Evolutionary conservation across 345 rosid species (phyloP), one percentile per base, ranked within the genome.

Genomic region (Populus simonii): DNA sequence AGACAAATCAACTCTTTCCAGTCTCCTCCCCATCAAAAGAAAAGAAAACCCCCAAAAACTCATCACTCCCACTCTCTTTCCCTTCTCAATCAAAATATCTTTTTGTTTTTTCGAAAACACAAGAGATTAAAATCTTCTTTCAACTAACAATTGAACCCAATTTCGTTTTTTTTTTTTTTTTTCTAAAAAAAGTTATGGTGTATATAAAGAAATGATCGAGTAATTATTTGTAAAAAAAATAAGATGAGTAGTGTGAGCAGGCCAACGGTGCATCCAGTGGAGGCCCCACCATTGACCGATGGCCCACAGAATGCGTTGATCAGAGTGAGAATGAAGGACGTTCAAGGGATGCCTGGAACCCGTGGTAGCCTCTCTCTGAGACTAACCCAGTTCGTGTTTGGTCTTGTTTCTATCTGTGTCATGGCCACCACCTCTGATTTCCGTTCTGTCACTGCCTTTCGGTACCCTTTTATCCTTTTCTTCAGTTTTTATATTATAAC

Each of bases 341-440:
- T 88, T 36, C 91, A 89, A 67, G 93, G 96, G 7, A 88, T 89
- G 92, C 92, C 96, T 0, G 96, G 92, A 10, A 92, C 96, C 2
- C 76, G 62, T 2, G 96, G 96, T 1, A 93, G 96, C 39, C 78
- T 92, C 10, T 80, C 80, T 7, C 78, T 92, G 87, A 91, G 90
- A 9, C 18, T 82, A 17, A 85, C 75, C 76, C 96, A 92, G 85
- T 88, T 92, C 74, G 29, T 90, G 43, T 92, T 88, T 15, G 91
- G 93, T 7, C 90, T 83, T 73, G 87, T 84, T 0, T 87, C 92
- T 12, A 89, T 92, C 38, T 70, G 74, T 49, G 86, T 92, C 72
- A 92, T 92, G 96, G 92, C 89, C 33, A 80, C 91, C 76, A 90
- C 92, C 43, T 89, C 84, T 65, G 93, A 89, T 80, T 90, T 92